Base-by-base conservation (phyloP, 2,329 filamentous ascomycete species). In the Sordariomycetes sp. region DNA sequence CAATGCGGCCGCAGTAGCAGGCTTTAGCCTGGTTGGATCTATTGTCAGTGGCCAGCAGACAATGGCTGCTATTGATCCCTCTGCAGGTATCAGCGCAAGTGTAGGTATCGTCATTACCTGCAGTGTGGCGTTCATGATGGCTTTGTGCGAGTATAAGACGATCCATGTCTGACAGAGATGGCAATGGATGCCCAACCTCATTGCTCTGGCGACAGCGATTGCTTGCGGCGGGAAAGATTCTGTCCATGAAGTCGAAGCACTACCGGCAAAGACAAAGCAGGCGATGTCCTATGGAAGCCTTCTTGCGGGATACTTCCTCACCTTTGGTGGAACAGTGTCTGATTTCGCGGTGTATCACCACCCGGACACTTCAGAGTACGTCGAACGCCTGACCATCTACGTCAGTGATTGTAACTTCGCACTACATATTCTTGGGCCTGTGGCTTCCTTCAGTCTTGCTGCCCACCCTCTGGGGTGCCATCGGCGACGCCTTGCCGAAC, bases 331-430 rank as follows among this genome's bases (percentile, higher is more conserved):
- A 3, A 67, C 68, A 4, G 65, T 63, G 0, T 70, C 68, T n/a
- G 72, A 77, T 42, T 75, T 73, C 39, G 64, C 66, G n/a, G 67
- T 67, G 8, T 77, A 77, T 43, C 66, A 73, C 50, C 55, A 61
- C 32, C 63, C 67, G 4, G 48, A 53, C 17, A 59, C 53, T 6
- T 57, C 66, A 34, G 55, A 59, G 48, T 63, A 14, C 10, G 28
- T 16, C 8, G 39, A 38, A 42, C 47, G 14, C 25, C 37, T 12
- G 45, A 44, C 12, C 16, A 12, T 12, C n/a, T 7, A n/a, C 6
- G 6, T 27, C 25, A n/a, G 25, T 12, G 25, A n/a, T 15, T 27
- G 25, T 14, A 12, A 27, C 12, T 6, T 27, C 12, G 25, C 25
- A 27, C 12, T 27, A 27, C 30, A 63, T 67, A 27, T 77, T 74